Conservation (phyloP, 2,329 filamentous ascomycete genomes). For the Thermothelomyces thermophilus region DNA sequence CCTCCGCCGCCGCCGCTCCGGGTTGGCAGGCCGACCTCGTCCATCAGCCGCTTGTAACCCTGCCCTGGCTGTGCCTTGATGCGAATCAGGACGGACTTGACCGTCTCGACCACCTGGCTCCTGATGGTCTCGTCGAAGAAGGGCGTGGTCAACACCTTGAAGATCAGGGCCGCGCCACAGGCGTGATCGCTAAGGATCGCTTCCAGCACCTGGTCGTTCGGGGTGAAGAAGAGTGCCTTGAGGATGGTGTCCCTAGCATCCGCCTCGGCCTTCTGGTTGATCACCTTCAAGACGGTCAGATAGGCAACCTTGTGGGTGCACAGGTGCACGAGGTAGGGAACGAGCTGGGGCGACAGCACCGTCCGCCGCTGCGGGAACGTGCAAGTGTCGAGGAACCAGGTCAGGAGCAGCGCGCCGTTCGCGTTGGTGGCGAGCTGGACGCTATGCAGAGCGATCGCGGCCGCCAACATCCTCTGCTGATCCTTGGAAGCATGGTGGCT, state of each 20-base stretch:
- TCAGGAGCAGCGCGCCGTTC: constrained; percentile 87
- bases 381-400: constrained; percentile 98
- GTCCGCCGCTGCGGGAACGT: constrained; percentile 88
- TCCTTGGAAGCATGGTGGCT: constrained; percentile 93
- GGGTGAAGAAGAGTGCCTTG: constrained; percentile 85
- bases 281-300: constrained; percentile 92
- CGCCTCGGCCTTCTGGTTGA: constrained; percentile 92
- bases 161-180: constrained; percentile 91
- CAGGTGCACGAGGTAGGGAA: constrained; percentile 87
- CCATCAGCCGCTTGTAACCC: constrained; percentile 98
- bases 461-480: constrained; percentile 90
- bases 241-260: constrained; percentile 88
- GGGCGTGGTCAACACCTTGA: constrained; percentile 95
- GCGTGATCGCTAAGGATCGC: constrained; percentile 86
- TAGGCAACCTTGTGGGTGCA: constrained; percentile 99
- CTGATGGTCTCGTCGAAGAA: constrained; percentile 94
- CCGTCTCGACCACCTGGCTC: constrained; percentile 80
- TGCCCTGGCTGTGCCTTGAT: constrained; percentile 92
- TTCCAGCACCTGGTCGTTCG: constrained; percentile 78
- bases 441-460: constrained; percentile 91
- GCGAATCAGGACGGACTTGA: constrained; percentile 78
- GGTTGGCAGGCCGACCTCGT: constrained; percentile 87
- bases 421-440: constrained; percentile 94
- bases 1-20: constrained; percentile 37
- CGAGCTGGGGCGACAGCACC: constrained; percentile 83